Evolutionary conservation across 305 asterid species (phyloP), one percentile per base, ranked within the genome.

Genomic region (Rubia peregrina): DNA sequence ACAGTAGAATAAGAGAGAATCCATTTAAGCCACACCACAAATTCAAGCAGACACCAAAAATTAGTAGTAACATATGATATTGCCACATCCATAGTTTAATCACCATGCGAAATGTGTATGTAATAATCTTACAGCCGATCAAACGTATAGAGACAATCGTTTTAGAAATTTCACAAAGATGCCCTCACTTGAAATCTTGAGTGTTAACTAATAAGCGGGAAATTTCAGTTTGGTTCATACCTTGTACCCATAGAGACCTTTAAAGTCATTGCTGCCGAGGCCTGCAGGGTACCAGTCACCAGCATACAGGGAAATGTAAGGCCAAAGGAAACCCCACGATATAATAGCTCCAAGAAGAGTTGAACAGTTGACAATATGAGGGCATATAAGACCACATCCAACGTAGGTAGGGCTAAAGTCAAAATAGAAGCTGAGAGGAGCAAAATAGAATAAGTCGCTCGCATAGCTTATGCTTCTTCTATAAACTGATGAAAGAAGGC

Each of bases 241-340:
- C 98, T 91, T 89, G 61, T 94, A 94, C 65, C 98, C 97, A 30
- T 88, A 89, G 61, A 94, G 92, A 62, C 98, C 97, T 81, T 91
- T 94, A 80, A 94, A 91, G 82, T 91, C 97, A 65, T 87, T 91
- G 90, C 90, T 87, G 57, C 85, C 95, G 68, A 94, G 96, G 72
- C 67, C 90, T 65, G 89, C 88, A 40, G 98, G 97, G 77, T 91
- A 94, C 98, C 98, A 94, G 60, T 88, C 87, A 53, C 97, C 98
- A 70, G 95, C 90, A 71, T 72, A 84, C 61, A 62, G 71, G 38
- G 96, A 84, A 76, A 94, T 86, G 76, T 84, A 85, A 43, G 98
- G 98, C 98, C 98, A 91, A 71, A 93, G 92, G 73, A 90, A 78
- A 68, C 98, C 97, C 97, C 97, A 93, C 19, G 98, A 91, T 82